These are phyloP conservation scores for Emmonsia crescens DNA, from an alignment of 2,329 filamentous ascomycete species.

Conservation along the genomic window DNA sequence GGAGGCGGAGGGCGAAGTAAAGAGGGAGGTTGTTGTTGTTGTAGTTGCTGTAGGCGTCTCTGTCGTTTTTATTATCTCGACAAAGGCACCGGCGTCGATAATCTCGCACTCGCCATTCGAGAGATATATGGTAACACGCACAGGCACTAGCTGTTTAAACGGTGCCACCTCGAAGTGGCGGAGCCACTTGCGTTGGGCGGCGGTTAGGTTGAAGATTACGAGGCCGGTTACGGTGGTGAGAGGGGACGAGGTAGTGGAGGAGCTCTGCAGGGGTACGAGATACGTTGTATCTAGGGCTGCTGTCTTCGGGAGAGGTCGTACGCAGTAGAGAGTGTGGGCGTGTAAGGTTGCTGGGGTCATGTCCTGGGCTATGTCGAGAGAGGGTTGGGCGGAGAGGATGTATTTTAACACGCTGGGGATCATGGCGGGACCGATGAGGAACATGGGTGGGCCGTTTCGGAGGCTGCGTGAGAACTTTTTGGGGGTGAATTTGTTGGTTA, in stretches of 20 bases:
- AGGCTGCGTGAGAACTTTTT: conserved; percentile 12
- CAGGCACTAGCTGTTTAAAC: conserved; percentile 11
- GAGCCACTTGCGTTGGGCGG: conserved; percentile 17
- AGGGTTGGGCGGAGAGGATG: conserved; percentile 4
- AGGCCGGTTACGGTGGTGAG: conserved; percentile 14
- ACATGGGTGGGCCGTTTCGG: conserved; percentile 16
- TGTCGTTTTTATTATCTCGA: not conserved
- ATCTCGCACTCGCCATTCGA: conserved; percentile 10
- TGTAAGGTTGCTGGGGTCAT: conserved; percentile 22
- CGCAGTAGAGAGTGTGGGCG: conserved; percentile 19
- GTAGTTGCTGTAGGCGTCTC: not conserved
- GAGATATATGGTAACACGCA: conserved; percentile 17
- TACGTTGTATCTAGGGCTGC: not conserved
- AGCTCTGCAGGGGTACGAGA: not conserved
- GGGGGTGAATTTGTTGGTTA: conserved; percentile 17
- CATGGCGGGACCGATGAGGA: conserved; percentile 23
- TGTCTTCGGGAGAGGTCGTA: not conserved
- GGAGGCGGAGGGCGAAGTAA: not conserved
- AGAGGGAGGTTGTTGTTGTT: too few species aligned
- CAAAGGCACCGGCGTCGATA: conserved; percentile 20
- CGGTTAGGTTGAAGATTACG: conserved; percentile 19
- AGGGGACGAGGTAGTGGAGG: not conserved
- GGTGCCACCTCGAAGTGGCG: conserved; percentile 18
- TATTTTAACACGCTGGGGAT: conserved; percentile 23
- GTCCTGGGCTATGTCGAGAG: conserved; percentile 13